A percentile compares a stretch with the other conserved stretches of the same genome.
Evolutionary conservation across 345 rosid species (phyloP).

Genomic region (Ceriops zippeliana): DNA sequence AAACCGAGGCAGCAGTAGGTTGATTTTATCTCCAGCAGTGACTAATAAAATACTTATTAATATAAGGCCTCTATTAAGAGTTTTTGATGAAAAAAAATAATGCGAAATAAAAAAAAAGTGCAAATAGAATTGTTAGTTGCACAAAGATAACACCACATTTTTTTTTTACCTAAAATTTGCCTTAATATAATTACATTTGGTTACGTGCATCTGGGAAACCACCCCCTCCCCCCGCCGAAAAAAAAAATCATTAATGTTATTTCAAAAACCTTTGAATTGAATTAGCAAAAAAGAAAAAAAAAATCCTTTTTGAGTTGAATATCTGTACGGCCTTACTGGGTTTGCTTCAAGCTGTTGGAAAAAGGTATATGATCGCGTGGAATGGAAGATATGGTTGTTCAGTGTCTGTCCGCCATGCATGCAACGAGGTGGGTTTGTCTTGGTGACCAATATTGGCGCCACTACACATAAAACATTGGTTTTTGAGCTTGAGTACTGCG

Average conservation of each 20-base stretch:
- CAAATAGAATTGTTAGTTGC: no score
- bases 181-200: slow-evolving; percentile 7
- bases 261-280: slow-evolving; percentile 16
- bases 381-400: slow-evolving; percentile 44
- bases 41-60: not conserved
- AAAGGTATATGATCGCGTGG: slow-evolving; percentile 38
- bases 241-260: not conserved
- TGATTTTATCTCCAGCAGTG: not conserved
- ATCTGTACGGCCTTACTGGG: not conserved
- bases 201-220: slow-evolving; percentile 29
- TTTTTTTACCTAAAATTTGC: no score
- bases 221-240: not conserved
- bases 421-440: slow-evolving; percentile 37
- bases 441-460: slow-evolving; percentile 12
- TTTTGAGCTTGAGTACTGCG: not conserved
- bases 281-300: not conserved
- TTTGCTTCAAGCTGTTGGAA: slow-evolving; percentile 21
- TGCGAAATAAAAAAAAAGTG: no score
- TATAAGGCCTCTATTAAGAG: no score
- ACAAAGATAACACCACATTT: no score
- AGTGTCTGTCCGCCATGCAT: slow-evolving; percentile 58
- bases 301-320: not conserved
- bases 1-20: slow-evolving; percentile 38
- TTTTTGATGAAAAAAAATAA: no score
- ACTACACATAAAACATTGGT: slow-evolving; percentile 1